Evolutionary conservation across 2,329 filamentous ascomycete genomes (phyloP), one percentile per base, ranked within the genome.

Genomic region (Claviceps capensis): DNA sequence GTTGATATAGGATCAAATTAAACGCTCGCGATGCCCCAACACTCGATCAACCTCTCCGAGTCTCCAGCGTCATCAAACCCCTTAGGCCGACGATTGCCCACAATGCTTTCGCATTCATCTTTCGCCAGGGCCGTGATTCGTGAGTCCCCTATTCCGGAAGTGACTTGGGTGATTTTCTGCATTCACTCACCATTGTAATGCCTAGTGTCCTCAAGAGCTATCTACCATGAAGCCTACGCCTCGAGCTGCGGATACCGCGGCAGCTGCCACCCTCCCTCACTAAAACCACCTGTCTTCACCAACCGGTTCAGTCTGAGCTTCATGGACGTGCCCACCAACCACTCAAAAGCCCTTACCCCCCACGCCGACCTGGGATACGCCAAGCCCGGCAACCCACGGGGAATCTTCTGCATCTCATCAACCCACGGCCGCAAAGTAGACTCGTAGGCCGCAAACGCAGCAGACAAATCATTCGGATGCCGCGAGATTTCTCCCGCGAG

Each of bases 401-500:
- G 38, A 11, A 52, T n/a, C 2, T 34, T 11, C 50, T 52, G 50
- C 34, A 37, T 36, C 23, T 40, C 19, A 4, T 52, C 36, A 7
- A 52, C 50, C n/a, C n/a, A 48, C 16, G 50, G 50, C 44, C 50
- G 16, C 14, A 52, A 17, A 5, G 34, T 38, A 9, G 23, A 17
- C 38, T 52, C 50, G 50, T 52, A 52, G 16, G 44, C 16, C 5
- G 44, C n/a, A 9, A 52, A 41, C 7, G 44, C 50, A 11, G 8
- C 14, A 16, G 40, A 16, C 7, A 26, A 11, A 16, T 46, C 22
- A 13, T 48, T 23, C 7, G 50, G 50, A 11, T 14, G 34, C 44
- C 16, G 9, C 2, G 44, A 17, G 5, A 52, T 52, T 26, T 52
- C 50, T 3, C 50, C 50, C 0, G 75, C 76, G 1, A 80, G 66